Percentiles rank a stretch among this genome's conserved stretches.
These are phyloP conservation scores for Sarocladium strictum DNA, from an alignment of 2,329 filamentous ascomycete species.

Conservation along the genomic window DNA sequence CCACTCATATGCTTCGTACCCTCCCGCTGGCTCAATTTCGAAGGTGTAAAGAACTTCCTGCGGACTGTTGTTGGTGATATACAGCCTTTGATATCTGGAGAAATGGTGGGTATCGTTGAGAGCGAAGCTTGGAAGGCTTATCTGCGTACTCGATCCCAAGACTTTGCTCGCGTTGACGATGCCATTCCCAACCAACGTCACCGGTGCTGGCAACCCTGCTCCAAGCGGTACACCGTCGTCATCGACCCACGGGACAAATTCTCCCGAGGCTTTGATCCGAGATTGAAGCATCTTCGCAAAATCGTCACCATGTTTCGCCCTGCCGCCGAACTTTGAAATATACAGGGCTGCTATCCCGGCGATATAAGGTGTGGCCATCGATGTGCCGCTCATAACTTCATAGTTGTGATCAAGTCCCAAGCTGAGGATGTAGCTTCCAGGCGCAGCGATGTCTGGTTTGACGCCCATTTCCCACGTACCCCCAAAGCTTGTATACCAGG, in stretches of 20 bases:
- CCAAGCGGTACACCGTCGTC: not conserved
- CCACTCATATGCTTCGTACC: conserved; percentile 26
- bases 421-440: conserved; percentile 37
- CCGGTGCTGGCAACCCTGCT: conserved; percentile 25
- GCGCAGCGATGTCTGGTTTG: conserved; percentile 35
- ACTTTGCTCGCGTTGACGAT: conserved; percentile 34
- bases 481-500: not conserved
- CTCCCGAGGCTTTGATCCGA: conserved; percentile 13
- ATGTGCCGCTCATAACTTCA: conserved; percentile 38
- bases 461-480: conserved; percentile 22
- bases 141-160: conserved; percentile 27
- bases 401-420: conserved; percentile 32
- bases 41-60: conserved; percentile 27
- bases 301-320: conserved; percentile 18
- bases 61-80: conserved; percentile 32
- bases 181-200: conserved; percentile 33
- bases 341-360: conserved; percentile 34
- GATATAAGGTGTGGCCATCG: conserved; percentile 41
- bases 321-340: conserved; percentile 25
- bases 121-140: conserved; percentile 31
- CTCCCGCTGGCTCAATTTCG: conserved; percentile 24
- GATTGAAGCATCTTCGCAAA: conserved; percentile 14
- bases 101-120: conserved; percentile 40
- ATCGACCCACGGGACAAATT: conserved; percentile 21
- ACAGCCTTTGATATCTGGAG: conserved; percentile 13